Base-by-base conservation (phyloP, 2,329 filamentous ascomycete species). In the Sarocladiaceae sp. region DNA sequence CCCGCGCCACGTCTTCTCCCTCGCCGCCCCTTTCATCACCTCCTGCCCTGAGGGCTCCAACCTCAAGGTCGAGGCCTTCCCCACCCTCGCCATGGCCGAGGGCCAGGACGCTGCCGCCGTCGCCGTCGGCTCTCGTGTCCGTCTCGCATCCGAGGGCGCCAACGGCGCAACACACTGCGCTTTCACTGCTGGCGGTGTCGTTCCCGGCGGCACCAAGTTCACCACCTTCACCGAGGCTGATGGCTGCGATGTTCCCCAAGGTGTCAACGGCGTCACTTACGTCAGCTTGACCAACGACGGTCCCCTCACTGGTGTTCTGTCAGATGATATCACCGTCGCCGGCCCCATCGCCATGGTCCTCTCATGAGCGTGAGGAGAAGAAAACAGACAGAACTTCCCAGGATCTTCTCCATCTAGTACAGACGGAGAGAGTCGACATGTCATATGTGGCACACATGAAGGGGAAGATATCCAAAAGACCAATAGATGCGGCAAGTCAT, bases 21-120 rank as follows among this genome's bases (percentile, higher is more conserved):
- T 89, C 45, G 84, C 83, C 33, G 78, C 83, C 1, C 76, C 76
- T 34, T 88, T 88, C 70, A 88, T 89, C 68, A 61, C 64, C 45
- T 78, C 77, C 23, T 89, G 84, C 68, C 85, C 84, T 13, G 63
- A 73, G 21, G 80, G 78, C 69, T 87, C 59, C 73, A 74, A 49
- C 71, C 82, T 48, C 80, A 74, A 52, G 71, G 83, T 62, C 74
- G 71, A 47, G 67, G 81, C 50, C 76, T 87, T 79, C 78, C 83
- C 43, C 2, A 57, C 69, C 3, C 62, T 82, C 34, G 67, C 70
- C 48, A 70, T 80, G 65, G 66, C 69, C n/a, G 58, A 60, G 31
- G 65, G 68, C 10, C 62, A 68, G 12, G 57, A 63, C 9, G 65
- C 63, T 23, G 58, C 61, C 2, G 64, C 67, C 7, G 62, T 66